Conservation (phyloP, 257 asterid species). For the Primulina huaijiensis region DNA sequence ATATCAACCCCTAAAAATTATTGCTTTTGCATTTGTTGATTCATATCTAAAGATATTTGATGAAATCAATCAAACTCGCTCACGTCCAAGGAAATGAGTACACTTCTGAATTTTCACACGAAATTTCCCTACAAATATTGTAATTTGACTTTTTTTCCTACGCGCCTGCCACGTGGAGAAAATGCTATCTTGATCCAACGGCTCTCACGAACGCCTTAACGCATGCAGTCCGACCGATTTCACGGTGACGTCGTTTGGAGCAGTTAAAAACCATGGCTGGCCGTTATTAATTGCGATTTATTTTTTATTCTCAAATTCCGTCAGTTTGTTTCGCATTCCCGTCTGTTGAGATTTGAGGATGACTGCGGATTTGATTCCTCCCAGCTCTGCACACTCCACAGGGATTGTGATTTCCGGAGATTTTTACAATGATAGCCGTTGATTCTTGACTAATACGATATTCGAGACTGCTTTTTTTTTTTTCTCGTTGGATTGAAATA, state of each 20-base stretch:
- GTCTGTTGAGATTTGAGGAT: constrained; percentile 24
- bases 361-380: constrained; percentile 6
- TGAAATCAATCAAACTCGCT: too few relatives aligned
- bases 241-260: constrained; percentile 21
- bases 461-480: background rate
- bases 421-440: background rate
- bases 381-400: constrained; percentile 19
- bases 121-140: too few relatives aligned
- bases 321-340: constrained; percentile 25
- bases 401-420: constrained; percentile 22
- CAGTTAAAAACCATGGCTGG: constrained; percentile 21
- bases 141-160: background rate
- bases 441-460: background rate
- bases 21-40: too few relatives aligned
- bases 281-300: constrained; percentile 15
- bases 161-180: constrained; percentile 34
- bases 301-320: constrained; percentile 8
- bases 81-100: too few relatives aligned
- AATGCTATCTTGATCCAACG: constrained; percentile 29
- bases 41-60: too few relatives aligned
- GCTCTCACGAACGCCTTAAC: constrained; percentile 1
- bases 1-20: too few relatives aligned
- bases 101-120: too few relatives aligned
- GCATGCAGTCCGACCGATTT: constrained; percentile 33
- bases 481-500: constrained; percentile 7